phyloP scores from a whole-genome alignment of 1,284 basidiomycete genomes.

The Ganoderma leucocontextum region DNA sequence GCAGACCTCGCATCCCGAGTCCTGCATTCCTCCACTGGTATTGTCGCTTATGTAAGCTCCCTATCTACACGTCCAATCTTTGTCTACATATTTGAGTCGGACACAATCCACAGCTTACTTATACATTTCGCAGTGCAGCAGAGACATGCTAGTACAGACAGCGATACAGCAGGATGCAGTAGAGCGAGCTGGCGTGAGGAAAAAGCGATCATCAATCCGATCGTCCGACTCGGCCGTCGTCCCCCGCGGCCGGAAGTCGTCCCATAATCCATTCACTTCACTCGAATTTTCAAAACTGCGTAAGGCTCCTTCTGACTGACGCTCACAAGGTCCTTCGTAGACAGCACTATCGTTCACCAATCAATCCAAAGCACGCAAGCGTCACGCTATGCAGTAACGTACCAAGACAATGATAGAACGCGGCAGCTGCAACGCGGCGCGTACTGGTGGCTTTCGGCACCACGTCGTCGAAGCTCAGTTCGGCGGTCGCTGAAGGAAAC shows the following conservation, averaged over 20 bases:
- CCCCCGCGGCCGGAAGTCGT: slow-evolving; percentile 1
- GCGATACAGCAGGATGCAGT: background rate
- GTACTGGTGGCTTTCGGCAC: slow-evolving; percentile 72
- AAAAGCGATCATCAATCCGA: background rate
- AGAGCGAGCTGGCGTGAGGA: background rate
- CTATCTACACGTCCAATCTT: too few species aligned
- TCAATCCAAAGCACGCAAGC: background rate
- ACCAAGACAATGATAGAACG: slow-evolving; percentile 85
- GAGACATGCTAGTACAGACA: background rate
- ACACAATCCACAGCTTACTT: background rate
- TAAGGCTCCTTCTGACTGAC: slow-evolving; percentile 64
- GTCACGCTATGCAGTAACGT: slow-evolving; percentile 33
- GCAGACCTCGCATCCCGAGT: slow-evolving; percentile 3
- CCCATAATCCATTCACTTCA: slow-evolving; percentile 37
- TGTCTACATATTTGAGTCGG: too few species aligned
- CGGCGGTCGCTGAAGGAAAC: slow-evolving; percentile 53
- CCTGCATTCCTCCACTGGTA: background rate
- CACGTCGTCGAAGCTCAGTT: slow-evolving; percentile 69
- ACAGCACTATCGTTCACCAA: slow-evolving; percentile 55
- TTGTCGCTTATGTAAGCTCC: background rate
- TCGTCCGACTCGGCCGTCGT: background rate
- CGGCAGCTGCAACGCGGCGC: slow-evolving; percentile 77
- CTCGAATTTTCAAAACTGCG: slow-evolving; percentile 53
- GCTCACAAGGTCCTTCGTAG: slow-evolving; percentile 67
- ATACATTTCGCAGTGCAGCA: background rate